A percentile compares a stretch with the other conserved stretches of the same genome.
Evolutionary conservation across 1,284 basidiomycete genomes (phyloP).

Genomic region (Ganoderma multipileum): DNA sequence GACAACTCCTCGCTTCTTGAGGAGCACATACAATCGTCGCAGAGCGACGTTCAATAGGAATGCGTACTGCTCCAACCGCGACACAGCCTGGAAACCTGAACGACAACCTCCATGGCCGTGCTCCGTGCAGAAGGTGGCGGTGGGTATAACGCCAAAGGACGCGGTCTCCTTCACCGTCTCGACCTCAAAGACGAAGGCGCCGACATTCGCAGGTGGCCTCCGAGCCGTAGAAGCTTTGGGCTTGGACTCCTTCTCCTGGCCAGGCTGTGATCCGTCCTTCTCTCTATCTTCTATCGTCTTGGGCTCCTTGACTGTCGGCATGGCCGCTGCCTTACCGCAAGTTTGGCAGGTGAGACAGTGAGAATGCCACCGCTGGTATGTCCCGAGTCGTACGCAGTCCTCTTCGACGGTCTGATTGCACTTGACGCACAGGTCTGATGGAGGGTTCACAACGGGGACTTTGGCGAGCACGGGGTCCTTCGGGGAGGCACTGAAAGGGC

Average conservation of each 20-base stretch:
- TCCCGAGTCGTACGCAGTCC: conserved; percentile 93
- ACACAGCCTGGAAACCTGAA: conserved; percentile 89
- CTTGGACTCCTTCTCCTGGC: conserved; percentile 45
- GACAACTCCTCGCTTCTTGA: conserved; percentile 93
- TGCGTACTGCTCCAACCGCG: conserved; percentile 96
- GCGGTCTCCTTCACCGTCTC: conserved; percentile 67
- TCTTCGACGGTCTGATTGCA: conserved; percentile 95
- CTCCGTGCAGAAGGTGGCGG: conserved; percentile 78
- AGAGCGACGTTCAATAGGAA: conserved; percentile 97
- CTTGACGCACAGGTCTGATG: conserved; percentile 89
- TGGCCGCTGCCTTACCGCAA: conserved; percentile 83
- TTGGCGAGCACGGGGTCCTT: conserved; percentile 54
- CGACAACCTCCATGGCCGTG: conserved; percentile 74
- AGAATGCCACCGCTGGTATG: conserved; percentile 96
- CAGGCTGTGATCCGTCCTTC: conserved; percentile 15
- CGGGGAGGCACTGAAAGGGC: conserved; percentile 65
- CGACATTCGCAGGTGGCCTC: conserved; percentile 80
- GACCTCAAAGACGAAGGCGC: conserved; percentile 77
- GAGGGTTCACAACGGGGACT: conserved; percentile 66
- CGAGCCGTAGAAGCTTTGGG: conserved; percentile 70
- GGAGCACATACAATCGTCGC: conserved; percentile 87
- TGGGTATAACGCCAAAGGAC: conserved; percentile 74
- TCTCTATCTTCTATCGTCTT: conserved; percentile 31
- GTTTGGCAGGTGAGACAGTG: conserved; percentile 85
- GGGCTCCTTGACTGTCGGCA: conserved; percentile 60